Percentiles rank a stretch among this genome's conserved stretches.
Evolutionary conservation across 768 basidiomycete genomes (phyloP).

Genomic region (Suillus decipiens): DNA sequence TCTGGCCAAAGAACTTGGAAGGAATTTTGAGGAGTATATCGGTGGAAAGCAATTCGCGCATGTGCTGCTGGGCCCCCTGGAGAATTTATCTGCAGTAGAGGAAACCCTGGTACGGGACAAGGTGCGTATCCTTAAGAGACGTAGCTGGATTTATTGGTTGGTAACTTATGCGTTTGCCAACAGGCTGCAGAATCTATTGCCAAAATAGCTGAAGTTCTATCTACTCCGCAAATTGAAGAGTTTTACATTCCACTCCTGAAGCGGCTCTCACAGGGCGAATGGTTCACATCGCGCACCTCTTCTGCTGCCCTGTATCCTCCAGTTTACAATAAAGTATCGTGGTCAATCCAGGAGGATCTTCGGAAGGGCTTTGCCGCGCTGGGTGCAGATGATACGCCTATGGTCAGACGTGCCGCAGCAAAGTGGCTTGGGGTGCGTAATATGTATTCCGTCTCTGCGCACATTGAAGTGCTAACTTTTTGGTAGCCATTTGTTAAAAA

Average conservation of each 20-base stretch:
- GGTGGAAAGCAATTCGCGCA: constrained; percentile 89
- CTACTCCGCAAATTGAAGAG: constrained; percentile 80
- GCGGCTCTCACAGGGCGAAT: constrained; percentile 89
- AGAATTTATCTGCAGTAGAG: constrained; percentile 95
- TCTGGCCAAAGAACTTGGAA: constrained; percentile 92
- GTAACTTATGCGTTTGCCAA: constrained; percentile 17
- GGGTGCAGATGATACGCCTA: constrained; percentile 94
- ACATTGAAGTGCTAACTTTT: constrained; percentile 18
- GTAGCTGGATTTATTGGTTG: not conserved
- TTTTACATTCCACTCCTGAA: constrained; percentile 90
- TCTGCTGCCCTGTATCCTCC: constrained; percentile 92
- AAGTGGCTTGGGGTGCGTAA: constrained; percentile 91
- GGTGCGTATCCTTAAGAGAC: constrained; percentile 44
- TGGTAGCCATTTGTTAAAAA: constrained; percentile 75
- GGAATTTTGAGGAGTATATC: constrained; percentile 90
- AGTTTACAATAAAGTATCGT: constrained; percentile 79
- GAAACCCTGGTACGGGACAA: constrained; percentile 98
- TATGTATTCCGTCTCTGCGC: constrained; percentile 2
- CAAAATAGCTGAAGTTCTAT: constrained; percentile 79
- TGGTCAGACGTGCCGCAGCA: constrained; percentile 95
- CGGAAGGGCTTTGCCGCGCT: constrained; percentile 82
- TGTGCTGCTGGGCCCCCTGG: constrained; percentile 85
- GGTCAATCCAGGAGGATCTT: constrained; percentile 80
- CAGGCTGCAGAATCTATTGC: constrained; percentile 97
- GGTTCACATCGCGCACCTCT: constrained; percentile 98